Conservation (phyloP, 164 flowering plant species). For the Tetrastigma voinierianum region DNA sequence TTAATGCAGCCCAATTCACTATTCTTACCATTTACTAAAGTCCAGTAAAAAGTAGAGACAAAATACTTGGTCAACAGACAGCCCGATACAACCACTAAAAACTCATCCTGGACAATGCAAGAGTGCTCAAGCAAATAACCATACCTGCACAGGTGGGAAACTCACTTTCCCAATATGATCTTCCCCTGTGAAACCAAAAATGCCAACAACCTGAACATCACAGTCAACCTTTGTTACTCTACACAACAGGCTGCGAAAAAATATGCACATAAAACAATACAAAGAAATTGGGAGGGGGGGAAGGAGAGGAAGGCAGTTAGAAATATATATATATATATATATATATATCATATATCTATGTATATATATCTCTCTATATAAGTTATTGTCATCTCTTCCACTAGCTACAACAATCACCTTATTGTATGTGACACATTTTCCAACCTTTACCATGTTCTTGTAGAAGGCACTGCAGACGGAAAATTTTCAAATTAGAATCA, state of each 20-base stretch:
- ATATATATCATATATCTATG: too few species aligned
- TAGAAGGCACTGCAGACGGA: constrained; percentile 74
- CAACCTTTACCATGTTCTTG: constrained; percentile 83
- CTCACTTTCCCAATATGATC: constrained; percentile 90
- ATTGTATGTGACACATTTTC: constrained; percentile 81
- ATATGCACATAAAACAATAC: background rate
- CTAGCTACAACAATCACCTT: constrained; percentile 43
- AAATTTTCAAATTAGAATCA: constrained; percentile 7
- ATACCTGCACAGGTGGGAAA: constrained; percentile 93
- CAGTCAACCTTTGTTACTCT: background rate
- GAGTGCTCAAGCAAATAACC: background rate
- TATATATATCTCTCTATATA: too few species aligned
- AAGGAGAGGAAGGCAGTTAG: too few species aligned
- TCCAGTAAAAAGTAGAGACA: too few species aligned
- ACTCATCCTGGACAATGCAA: background rate
- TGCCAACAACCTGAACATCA: constrained; percentile 66
- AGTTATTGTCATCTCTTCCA: background rate
- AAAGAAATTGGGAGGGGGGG: too few species aligned
- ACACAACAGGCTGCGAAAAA: background rate
- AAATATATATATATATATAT: too few species aligned
- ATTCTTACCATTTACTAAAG: background rate
- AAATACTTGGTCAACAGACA: background rate
- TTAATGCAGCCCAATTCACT: background rate
- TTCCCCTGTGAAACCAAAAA: constrained; percentile 89
- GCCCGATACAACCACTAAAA: background rate